Evolutionary conservation across 306 rosid species (phyloP), one percentile per base, ranked within the genome.

Genomic region (Vicia villosa): DNA sequence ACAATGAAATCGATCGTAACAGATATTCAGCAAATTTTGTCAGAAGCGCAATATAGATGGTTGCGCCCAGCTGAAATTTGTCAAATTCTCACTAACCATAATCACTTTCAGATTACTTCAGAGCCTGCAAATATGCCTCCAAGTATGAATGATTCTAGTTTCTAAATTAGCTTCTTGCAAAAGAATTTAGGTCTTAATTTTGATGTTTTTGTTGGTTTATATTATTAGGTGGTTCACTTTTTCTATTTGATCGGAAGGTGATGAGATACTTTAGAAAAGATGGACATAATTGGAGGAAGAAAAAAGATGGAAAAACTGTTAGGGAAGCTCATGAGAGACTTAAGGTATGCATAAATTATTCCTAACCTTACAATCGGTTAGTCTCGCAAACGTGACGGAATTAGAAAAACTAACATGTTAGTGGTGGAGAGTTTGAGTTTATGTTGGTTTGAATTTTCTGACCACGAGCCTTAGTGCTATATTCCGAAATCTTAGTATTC

Each of bases 201-300:
- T 45, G 11, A 38, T 78, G 14, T 68, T 67, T 70, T 78, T 3
- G 20, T 49, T 57, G 30, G 62, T 70, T 80, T 78, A 75, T 69
- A 60, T 61, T 69, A 60, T 65, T 85, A 92, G 96, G 92, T 80
- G 98, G 98, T 77, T 89, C 98, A 38, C 92, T 92, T 64, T 86
- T 87, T 83, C 83, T 92, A 40, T 92, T 86, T 76, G 96, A 92
- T 85, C 96, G 96, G 70, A 92, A 89, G 80, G 93, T 86, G 70
- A 86, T 85, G 70, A 83, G 98, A 80, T 84, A 90, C 88, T 92
- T 92, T 65, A 85, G 98, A 78, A 92, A 90, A 43, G 96, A 92
- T 82, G 96, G 96, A 17, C 96, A 92, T 81, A 90, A 82, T 63
- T 92, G 96, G 98, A 88, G 95, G 82, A 92, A 89, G 96, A 92